Conservation (phyloP, 2,329 filamentous ascomycete genomes). For the Pseudogymnoascus verrucosus region DNA sequence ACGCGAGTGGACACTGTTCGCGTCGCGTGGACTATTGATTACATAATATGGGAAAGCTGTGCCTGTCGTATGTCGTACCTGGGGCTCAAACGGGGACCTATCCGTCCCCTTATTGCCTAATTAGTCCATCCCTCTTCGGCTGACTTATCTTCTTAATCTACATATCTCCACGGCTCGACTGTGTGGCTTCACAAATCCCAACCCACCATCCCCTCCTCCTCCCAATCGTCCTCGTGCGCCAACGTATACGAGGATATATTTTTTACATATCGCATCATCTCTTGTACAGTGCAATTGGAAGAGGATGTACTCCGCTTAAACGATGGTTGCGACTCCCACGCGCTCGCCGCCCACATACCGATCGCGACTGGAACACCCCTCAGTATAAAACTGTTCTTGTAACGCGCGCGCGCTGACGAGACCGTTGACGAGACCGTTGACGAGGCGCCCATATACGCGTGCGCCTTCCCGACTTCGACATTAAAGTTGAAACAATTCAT, state of each 20-base stretch:
- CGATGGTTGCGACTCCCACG: slow-evolving; percentile 4
- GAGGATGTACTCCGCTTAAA: background rate
- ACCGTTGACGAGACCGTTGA: background rate
- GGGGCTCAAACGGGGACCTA: slow-evolving; percentile 7
- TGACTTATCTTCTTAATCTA: slow-evolving; percentile 7
- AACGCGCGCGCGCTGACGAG: background rate
- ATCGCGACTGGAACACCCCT: slow-evolving; percentile 6
- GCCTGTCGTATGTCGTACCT: slow-evolving; percentile 3
- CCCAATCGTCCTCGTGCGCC: background rate
- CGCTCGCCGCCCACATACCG: background rate
- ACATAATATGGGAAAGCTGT: background rate
- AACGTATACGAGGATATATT: background rate
- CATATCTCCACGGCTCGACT: background rate
- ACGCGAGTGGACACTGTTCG: background rate
- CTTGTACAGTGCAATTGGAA: background rate
- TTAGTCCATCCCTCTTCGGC: slow-evolving; percentile 5
- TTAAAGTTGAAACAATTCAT: slow-evolving; percentile 7
- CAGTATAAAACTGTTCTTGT: slow-evolving; percentile 9
- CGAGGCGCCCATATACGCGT: slow-evolving; percentile 3
- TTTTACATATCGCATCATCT: background rate
- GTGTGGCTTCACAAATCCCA: background rate
- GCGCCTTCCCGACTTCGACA: background rate
- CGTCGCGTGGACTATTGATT: background rate
- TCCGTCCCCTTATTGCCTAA: slow-evolving; percentile 7
- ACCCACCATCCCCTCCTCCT: background rate